Evolutionary conservation across 805 yeast genomes (phyloP), one percentile per base, ranked within the genome.

Genomic region (Saturnispora mendoncae): DNA sequence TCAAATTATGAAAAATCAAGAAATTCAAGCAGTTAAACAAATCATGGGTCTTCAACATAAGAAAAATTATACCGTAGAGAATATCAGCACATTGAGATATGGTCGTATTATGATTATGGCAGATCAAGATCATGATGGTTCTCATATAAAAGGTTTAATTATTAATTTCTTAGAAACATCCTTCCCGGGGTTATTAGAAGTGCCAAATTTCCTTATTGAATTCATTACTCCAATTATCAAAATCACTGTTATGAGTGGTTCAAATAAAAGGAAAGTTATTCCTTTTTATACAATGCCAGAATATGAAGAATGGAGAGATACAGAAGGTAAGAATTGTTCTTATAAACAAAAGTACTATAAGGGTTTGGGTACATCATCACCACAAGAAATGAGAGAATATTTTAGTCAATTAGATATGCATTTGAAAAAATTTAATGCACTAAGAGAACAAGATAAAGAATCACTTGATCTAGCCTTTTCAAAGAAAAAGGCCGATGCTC

Each of bases 91-190:
- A 4, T 67, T 92, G 47, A 77, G 98, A 59, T 92, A 92, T 57
- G 98, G 98, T 28, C 95, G 87, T 59, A 74, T 92, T 39, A 92
- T 92, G 97, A 87, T 92, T 58, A 92, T 92, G 97, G 87, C 98
- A 6, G 98, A 92, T 82, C 98, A 92, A 65, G 98, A 92, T 85
- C 95, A 88, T 53, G 98, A 92, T 71, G 98, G 98, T 46, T 83
- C 95, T 14, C 98, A 92, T 67, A 92, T 92, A 60, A 92, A 92
- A 59, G 98, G 98, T 49, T 72, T 92, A 50, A 75, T 92, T 44
- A 92, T 92, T 55, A 92, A 92, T 60, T 92, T 92, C 55, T 66
- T 92, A 45, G 97, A 90, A 60, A 74, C 90, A 4, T 82, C 95
- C 25, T 92, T 92, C 66, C 97, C 97, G 1, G 98, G 97, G 2